These are phyloP conservation scores for Rhizopus microsporus DNA, from an alignment of 371 early-diverging fungal species.

Conservation along the genomic window DNA sequence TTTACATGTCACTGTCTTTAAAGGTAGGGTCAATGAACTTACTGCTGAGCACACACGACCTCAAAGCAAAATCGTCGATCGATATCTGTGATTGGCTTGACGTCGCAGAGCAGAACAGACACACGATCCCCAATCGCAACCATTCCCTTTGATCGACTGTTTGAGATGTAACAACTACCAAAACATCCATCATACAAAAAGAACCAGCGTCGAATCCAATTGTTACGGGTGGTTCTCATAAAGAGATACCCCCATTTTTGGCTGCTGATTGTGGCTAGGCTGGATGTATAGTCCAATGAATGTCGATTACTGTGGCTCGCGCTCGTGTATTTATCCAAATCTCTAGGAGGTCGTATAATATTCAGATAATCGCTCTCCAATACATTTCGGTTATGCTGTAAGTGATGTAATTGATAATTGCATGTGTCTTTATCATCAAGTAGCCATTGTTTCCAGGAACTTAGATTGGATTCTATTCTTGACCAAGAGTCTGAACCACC, in stretches of 20 bases:
- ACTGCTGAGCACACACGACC: constrained; percentile 22
- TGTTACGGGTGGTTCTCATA: constrained; percentile 14
- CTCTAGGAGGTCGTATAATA: constrained; percentile 34
- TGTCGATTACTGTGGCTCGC: neutral
- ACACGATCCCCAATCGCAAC: constrained; percentile 45
- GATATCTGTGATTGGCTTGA: constrained; percentile 36
- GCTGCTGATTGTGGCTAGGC: neutral
- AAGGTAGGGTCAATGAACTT: neutral
- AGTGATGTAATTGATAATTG: constrained; percentile 57
- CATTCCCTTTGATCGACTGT: constrained; percentile 39
- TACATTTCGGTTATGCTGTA: constrained; percentile 38
- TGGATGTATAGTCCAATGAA: neutral
- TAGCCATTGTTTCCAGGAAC: constrained; percentile 32
- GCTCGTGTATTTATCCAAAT: constrained; percentile 29
- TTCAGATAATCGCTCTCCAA: constrained; percentile 39
- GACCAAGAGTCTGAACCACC: constrained; percentile 25
- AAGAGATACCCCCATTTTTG: constrained; percentile 33
- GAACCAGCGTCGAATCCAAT: constrained; percentile 54
- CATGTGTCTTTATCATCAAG: constrained; percentile 12
- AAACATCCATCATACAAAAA: constrained; percentile 51
- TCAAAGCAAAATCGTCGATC: constrained; percentile 74
- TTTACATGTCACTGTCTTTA: neutral
- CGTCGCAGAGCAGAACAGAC: constrained; percentile 51
- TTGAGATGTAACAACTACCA: constrained; percentile 38
- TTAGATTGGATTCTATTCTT: constrained; percentile 24